Base-by-base conservation (phyloP, 345 rosid genomes). In the Hypericum perforatum region DNA sequence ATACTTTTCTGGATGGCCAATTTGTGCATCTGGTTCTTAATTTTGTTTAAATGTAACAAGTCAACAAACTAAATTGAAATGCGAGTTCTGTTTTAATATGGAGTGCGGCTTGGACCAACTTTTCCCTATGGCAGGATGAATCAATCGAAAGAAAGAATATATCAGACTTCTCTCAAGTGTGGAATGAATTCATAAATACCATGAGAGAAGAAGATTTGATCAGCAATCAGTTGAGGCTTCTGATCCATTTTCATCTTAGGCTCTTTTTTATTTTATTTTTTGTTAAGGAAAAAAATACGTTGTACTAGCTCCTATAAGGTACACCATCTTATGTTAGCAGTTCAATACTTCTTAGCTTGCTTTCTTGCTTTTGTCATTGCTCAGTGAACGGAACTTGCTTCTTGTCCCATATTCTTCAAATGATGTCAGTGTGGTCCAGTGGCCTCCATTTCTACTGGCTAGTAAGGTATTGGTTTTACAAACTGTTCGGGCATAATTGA, bases 361-460 rank as follows among this genome's bases (percentile, higher is more conserved):
- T 49, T 44, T 62, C 57, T 46, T 49, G 55, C 10, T 54, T 60
- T 14, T 65, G 45, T n/a, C n/a, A 39, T 53, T 69, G 50, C 72
- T 37, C 67, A 92, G 98, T 52, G 98, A 92, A 58, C 78, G 76
- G 67, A 71, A 89, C 70, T 75, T 92, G 82, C 76, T 92, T 43
- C 98, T 85, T 22, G 81, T 92, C 60, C 98, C 98, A 54, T 82
- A 76, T 64, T 71, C 89, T 59, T 82, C 87, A 54, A 68, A 14
- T 58, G 84, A 76, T 36, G 79, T 82, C 14, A 48, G 86, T 54
- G 97, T 80, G 63, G 67, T 80, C 58, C 98, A 88, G 58, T 92
- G 98, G 98, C 98, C 98, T 42, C 98, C 91, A 22, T 92, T 89
- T 58, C 76, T 92, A 75, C 95, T 92, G 54, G 98, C 98, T 61